Conservation (phyloP, 768 basidiomycete genomes). For the Boletus coccyginus region DNA sequence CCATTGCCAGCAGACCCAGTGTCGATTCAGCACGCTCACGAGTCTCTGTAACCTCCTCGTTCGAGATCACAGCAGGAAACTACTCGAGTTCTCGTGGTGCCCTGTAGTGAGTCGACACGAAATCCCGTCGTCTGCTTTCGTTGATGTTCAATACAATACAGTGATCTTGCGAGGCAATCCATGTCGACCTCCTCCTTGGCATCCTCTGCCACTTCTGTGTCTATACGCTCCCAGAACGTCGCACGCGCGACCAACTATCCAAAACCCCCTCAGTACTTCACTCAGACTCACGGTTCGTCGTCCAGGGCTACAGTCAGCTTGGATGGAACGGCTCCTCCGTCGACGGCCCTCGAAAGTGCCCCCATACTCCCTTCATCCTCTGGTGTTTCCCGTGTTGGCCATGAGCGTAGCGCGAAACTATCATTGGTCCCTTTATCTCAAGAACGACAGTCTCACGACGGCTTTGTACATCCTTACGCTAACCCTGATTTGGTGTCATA, state of each 20-base stretch:
- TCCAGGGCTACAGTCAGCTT: constrained; percentile 5
- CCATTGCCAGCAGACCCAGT: constrained; percentile 53
- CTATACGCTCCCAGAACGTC: constrained; percentile 40
- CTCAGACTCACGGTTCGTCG: constrained; percentile 5
- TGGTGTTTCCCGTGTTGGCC: constrained; percentile 6
- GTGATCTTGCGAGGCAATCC: constrained; percentile 60
- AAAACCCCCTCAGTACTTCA: constrained; percentile 4
- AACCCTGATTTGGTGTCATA: constrained; percentile 64
- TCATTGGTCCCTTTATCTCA: constrained; percentile 30
- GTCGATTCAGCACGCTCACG: constrained; percentile 59
- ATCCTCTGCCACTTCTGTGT: constrained; percentile 14
- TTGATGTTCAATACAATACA: constrained; percentile 24
- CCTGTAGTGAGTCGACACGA: constrained; percentile 49
- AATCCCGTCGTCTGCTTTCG: not conserved
- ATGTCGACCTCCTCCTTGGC: constrained; percentile 55
- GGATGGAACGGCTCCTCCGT: constrained; percentile 6
- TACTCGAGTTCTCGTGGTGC: constrained; percentile 51
- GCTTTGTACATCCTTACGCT: constrained; percentile 71
- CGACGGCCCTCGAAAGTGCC: not conserved
- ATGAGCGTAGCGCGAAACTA: constrained; percentile 13
- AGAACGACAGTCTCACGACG: constrained; percentile 33
- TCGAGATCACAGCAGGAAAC: constrained; percentile 54
- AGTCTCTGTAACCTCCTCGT: constrained; percentile 50
- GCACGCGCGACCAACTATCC: constrained; percentile 26
- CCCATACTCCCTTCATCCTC: constrained; percentile 8